phyloP scores from a whole-genome alignment of 176 grass and related monocot species.

The Leersia perrieri region DNA sequence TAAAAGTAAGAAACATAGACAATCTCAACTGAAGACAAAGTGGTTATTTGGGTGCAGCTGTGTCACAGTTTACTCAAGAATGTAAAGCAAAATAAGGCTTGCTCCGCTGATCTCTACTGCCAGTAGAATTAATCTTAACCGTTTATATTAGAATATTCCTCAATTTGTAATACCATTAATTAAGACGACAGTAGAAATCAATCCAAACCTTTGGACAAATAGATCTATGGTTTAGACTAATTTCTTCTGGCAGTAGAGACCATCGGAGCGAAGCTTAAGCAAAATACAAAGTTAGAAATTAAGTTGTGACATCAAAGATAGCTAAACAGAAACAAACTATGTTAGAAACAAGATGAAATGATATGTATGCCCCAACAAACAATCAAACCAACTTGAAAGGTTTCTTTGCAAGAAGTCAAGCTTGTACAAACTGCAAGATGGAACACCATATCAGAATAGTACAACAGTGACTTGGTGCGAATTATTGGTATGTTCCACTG shows the following conservation, averaged over 20 bases:
- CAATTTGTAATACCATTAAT: too few species aligned
- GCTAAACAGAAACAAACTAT: background rate
- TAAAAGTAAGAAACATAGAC: background rate
- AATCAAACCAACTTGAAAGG: background rate
- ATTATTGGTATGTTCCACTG: background rate
- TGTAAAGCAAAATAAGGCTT: too few species aligned
- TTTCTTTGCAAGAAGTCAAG: background rate
- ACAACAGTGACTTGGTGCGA: background rate
- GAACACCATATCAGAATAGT: background rate
- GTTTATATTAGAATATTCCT: too few species aligned
- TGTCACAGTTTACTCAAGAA: background rate
- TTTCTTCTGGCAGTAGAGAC: too few species aligned
- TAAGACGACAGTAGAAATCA: too few species aligned
- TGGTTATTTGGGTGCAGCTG: background rate
- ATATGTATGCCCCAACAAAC: background rate
- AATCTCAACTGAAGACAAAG: background rate
- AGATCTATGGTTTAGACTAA: too few species aligned
- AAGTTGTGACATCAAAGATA: background rate
- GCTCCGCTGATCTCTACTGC: too few species aligned
- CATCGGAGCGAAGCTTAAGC: too few species aligned
- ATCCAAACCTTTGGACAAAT: too few species aligned
- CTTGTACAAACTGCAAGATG: background rate
- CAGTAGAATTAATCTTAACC: too few species aligned
- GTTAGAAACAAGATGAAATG: background rate
- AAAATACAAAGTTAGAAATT: background rate